Evolutionary conservation across 495 filamentous ascomycete genomes (phyloP).

Genomic region (Penicillium pulvis): DNA sequence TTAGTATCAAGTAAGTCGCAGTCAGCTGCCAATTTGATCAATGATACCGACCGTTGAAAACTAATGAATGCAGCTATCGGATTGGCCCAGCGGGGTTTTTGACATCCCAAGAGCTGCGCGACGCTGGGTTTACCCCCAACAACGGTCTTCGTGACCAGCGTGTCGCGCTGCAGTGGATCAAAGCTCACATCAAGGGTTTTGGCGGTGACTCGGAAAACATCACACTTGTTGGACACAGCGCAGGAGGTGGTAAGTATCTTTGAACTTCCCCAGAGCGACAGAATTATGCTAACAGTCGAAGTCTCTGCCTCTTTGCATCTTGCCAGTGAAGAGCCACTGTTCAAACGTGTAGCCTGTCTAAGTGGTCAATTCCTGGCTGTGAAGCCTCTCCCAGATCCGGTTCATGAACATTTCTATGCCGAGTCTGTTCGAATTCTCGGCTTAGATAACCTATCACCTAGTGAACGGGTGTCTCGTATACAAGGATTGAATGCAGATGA

Average conservation of each 20-base stretch:
- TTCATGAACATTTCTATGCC: conserved; percentile 37
- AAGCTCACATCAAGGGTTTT: conserved; percentile 49
- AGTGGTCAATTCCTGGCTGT: conserved; percentile 39
- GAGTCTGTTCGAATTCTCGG: conserved; percentile 38
- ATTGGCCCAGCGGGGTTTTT: neutral
- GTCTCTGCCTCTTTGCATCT: conserved; percentile 21
- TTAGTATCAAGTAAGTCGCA: conserved; percentile 2
- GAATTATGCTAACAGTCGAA: neutral
- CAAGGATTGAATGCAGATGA: conserved; percentile 25
- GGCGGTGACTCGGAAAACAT: conserved; percentile 69
- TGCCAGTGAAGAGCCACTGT: conserved; percentile 35
- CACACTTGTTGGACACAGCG: conserved; percentile 67
- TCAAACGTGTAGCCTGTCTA: conserved; percentile 42
- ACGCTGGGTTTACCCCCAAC: neutral
- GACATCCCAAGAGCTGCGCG: conserved; percentile 2
- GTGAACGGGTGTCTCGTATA: conserved; percentile 33
- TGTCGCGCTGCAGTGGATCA: conserved; percentile 36
- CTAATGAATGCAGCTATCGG: neutral
- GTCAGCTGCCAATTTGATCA: neutral
- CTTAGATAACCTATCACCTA: conserved; percentile 43
- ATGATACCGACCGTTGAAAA: neutral
- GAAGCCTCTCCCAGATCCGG: conserved; percentile 27
- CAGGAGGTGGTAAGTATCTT: conserved; percentile 52
- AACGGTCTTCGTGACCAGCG: conserved; percentile 6
- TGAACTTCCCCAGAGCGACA: neutral